phyloP scores from a whole-genome alignment of 495 filamentous ascomycete species.

The Daldinia loculata region DNA sequence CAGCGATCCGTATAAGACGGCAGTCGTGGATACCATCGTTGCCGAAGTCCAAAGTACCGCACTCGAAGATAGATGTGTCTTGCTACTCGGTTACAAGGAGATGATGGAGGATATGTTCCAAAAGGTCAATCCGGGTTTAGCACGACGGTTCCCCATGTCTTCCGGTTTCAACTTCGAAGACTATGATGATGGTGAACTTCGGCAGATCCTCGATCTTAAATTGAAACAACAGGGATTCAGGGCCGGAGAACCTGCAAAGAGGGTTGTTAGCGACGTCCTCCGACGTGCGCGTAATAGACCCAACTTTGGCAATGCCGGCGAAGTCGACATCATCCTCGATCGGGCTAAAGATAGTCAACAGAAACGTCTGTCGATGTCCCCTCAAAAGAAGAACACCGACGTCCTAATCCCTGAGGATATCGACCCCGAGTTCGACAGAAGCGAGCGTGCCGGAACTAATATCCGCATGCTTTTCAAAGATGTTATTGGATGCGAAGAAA shows the following conservation, averaged over 20 bases:
- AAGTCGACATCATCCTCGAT: conserved; percentile 72
- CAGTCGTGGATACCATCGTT: conserved; percentile 81
- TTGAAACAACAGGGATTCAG: conserved; percentile 58
- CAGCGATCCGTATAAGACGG: conserved; percentile 67
- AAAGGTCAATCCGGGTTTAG: conserved; percentile 79
- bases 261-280: conserved; percentile 61
- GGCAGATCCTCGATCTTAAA: conserved; percentile 66
- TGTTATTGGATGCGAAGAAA: conserved; percentile 71
- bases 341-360: conserved; percentile 68
- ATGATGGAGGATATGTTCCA: conserved; percentile 82
- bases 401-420: conserved; percentile 71
- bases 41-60: conserved; percentile 81
- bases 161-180: conserved; percentile 76
- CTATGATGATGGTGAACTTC: conserved; percentile 67
- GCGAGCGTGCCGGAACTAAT: conserved; percentile 59
- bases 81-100: conserved; percentile 81
- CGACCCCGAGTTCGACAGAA: conserved; percentile 71
- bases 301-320: conserved; percentile 69
- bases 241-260: conserved; percentile 52
- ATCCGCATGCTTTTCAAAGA: conserved; percentile 67
- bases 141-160: conserved; percentile 71
- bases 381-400: conserved; percentile 24
- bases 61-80: conserved; percentile 79
- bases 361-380: conserved; percentile 49
- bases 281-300: conserved; percentile 61